Conservation (phyloP, 2,329 filamentous ascomycete species). For the Ophiocordyceps camponoti-floridani region DNA sequence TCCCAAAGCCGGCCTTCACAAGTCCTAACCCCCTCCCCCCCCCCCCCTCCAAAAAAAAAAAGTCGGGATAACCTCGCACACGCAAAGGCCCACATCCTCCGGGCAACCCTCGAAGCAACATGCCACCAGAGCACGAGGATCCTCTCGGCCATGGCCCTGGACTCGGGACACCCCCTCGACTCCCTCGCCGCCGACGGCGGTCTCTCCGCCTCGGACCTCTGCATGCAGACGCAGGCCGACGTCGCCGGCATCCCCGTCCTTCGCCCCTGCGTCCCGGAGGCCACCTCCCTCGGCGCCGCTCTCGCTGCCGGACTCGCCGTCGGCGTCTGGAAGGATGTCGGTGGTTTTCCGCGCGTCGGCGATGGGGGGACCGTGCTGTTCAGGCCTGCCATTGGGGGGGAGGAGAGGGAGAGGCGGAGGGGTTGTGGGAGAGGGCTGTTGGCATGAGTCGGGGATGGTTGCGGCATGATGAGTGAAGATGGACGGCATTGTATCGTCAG, state of each 20-base stretch:
- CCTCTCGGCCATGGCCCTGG: constrained; percentile 76
- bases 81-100: constrained; percentile 70
- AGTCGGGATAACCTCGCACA: constrained; percentile 75
- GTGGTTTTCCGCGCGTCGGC: constrained; percentile 58
- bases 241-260: constrained; percentile 68
- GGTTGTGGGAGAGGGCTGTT: constrained; percentile 37
- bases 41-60: background rate
- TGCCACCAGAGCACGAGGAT: constrained; percentile 91
- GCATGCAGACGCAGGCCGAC: constrained; percentile 85
- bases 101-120: constrained; percentile 76
- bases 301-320: constrained; percentile 79
- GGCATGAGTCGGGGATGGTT: constrained; percentile 38
- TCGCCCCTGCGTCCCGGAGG: constrained; percentile 77
- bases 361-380: constrained; percentile 52
- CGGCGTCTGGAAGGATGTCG: constrained; percentile 58
- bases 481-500: too few relatives aligned
- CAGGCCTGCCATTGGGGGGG: constrained; percentile 39
- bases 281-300: constrained; percentile 72
- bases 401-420: constrained; percentile 22
- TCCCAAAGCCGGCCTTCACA: too few relatives aligned
- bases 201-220: constrained; percentile 74
- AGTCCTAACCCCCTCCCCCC: too few relatives aligned
- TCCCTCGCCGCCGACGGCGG: constrained; percentile 74
- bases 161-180: constrained; percentile 58
- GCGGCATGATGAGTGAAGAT: too few relatives aligned